Evolutionary conservation across 1,284 basidiomycete genomes (phyloP), one percentile per base, ranked within the genome.

Genomic region (Calocybe gambosa): DNA sequence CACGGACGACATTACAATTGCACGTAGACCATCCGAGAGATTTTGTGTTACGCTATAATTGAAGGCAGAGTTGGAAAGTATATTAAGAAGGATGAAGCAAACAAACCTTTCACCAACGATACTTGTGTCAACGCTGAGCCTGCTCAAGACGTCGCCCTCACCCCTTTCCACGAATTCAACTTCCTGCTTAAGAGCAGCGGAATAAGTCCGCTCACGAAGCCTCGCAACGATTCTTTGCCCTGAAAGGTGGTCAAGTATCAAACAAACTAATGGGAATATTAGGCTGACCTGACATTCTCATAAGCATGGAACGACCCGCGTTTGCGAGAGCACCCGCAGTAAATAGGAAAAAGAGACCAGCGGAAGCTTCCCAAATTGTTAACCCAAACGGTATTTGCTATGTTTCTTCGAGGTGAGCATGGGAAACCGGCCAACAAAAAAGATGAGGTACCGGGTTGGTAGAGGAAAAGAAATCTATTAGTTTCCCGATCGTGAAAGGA

Each of bases 211-310:
- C 65, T 92, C 82, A 37, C 95, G 82, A 39, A 99, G 75, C 2
- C 90, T 75, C 16, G 91, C 89, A 28, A 99, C 89, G 57, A 99
- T 97, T 21, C 94, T 75, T 64, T 97, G 92, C 34, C 94, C 94
- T 75, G 66, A 57, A 29, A 18, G 15, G 41, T 38, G 43, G 35
- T 41, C 38, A 34, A 39, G 39, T 38, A 21, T 18, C 26, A 35
- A n/a, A 13, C 35, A 38, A 12, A 10, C 43, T n/a, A 20, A 3
- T 38, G 35, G 5, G 13, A 7, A n/a, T 12, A 5, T 26, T 23
- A 19, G 20, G 62, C 73, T 39, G 44, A 82, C 82, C 84, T 42
- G 84, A 74, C 57, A 94, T 81, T 46, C 90, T 81, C 85, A 99
- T 94, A 47, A 99, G 74, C 58, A 89, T 87, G 0, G 90, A 83